Percentiles rank a stretch among this genome's conserved stretches.
phyloP scores from a whole-genome alignment of 495 filamentous ascomycete genomes.

The Achaetomiella virescens region DNA sequence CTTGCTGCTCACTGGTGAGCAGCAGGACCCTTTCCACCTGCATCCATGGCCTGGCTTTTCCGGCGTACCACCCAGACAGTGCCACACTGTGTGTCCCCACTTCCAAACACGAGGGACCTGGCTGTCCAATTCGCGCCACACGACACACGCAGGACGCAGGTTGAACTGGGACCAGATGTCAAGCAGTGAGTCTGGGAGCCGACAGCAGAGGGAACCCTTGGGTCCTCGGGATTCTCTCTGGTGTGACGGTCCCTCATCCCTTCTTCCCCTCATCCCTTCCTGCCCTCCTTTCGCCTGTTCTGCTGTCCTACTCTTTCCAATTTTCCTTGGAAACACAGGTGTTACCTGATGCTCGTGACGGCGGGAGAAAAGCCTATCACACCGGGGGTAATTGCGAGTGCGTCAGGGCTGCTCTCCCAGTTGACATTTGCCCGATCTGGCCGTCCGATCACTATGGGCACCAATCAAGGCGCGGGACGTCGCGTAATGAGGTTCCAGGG shows the following conservation, averaged over 20 bases:
- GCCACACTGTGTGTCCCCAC: conserved; percentile 1
- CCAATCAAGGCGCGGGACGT: conserved; percentile 14
- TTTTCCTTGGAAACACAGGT: too few species aligned
- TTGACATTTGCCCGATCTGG: conserved; percentile 9
- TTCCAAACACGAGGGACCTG: conserved; percentile 11
- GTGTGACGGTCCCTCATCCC: too few species aligned
- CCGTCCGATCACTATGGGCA: conserved; percentile 17
- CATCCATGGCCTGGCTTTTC: not conserved
- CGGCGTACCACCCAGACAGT: not conserved
- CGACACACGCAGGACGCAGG: too few species aligned
- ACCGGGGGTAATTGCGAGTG: too few species aligned
- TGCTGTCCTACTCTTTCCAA: too few species aligned
- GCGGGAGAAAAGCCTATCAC: too few species aligned
- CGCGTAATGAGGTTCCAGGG: conserved; percentile 7
- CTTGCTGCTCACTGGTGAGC: not conserved
- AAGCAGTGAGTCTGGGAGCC: not conserved
- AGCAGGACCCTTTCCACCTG: not conserved
- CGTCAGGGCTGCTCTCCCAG: too few species aligned
- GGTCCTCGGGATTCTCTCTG: too few species aligned
- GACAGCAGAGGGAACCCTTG: too few species aligned
- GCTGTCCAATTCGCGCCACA: not conserved
- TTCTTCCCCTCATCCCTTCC: too few species aligned
- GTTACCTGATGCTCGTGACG: not conserved
- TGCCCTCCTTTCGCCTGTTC: too few species aligned
- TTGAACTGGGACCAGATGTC: too few species aligned